Evolutionary conservation across 2,329 filamentous ascomycete genomes (phyloP).

Genomic region (Teratosphaeria viscida): DNA sequence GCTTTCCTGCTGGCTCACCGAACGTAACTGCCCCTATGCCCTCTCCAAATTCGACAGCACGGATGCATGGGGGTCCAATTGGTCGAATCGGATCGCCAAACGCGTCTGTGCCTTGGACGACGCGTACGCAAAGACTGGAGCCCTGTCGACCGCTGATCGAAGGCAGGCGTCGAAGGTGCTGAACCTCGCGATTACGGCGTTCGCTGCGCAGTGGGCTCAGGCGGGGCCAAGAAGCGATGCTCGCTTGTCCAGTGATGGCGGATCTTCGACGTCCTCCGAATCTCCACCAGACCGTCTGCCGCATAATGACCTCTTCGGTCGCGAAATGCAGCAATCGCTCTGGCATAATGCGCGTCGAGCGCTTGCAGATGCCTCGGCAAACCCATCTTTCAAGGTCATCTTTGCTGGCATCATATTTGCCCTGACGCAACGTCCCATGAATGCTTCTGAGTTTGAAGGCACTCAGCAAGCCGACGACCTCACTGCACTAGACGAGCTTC

Average conservation of each 20-base stretch:
- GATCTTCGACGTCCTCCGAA: neutral
- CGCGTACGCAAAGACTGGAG: constrained; percentile 6
- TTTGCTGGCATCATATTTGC: constrained; percentile 12
- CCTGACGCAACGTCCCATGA: constrained; percentile 9
- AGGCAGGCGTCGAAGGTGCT: constrained; percentile 8
- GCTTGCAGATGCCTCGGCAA: constrained; percentile 6
- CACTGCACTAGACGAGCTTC: constrained; percentile 4
- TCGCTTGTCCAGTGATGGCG: constrained; percentile 1
- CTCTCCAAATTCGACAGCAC: constrained; percentile 6
- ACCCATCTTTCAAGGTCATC: constrained; percentile 9
- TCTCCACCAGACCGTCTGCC: neutral
- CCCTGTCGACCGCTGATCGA: constrained; percentile 6
- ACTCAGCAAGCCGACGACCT: neutral
- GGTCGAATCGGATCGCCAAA: constrained; percentile 9
- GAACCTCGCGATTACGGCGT: constrained; percentile 9
- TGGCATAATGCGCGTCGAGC: constrained; percentile 11
- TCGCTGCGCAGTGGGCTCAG: constrained; percentile 11
- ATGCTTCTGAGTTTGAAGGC: constrained; percentile 2
- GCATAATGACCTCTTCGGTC: constrained; percentile 7
- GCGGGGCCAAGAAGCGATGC: constrained; percentile 9
- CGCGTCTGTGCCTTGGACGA: constrained; percentile 10
- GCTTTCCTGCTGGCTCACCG: constrained; percentile 10
- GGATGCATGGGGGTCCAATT: constrained; percentile 10
- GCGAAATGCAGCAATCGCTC: constrained; percentile 7
- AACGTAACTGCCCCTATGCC: constrained; percentile 11